phyloP scores from a whole-genome alignment of 2,329 filamentous ascomycete genomes.

The Sclerotinia glacialis region DNA sequence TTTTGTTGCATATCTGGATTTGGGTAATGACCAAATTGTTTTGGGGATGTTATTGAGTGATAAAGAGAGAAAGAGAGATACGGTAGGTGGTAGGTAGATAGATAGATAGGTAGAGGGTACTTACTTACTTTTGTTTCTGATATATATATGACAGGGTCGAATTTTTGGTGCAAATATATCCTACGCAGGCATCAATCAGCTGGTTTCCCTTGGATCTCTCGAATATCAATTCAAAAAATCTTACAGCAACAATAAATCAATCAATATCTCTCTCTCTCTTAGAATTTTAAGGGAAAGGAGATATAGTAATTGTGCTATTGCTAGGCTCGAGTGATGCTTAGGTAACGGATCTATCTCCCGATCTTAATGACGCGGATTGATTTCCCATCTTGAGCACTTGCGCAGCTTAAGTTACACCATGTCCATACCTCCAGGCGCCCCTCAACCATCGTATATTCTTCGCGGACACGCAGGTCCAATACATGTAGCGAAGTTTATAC shows the following conservation, averaged over 20 bases:
- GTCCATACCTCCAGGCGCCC: constrained; percentile 33
- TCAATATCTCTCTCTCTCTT: too few species aligned
- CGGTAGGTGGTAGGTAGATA: too few species aligned
- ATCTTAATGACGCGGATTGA: too few species aligned
- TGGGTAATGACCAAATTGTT: too few species aligned
- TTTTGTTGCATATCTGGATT: not conserved
- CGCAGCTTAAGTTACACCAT: constrained; percentile 23
- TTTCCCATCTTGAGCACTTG: not conserved
- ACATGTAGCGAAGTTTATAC: constrained; percentile 71
- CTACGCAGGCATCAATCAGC: not conserved
- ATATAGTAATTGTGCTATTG: not conserved
- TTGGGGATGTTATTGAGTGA: too few species aligned
- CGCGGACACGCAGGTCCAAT: constrained; percentile 82
- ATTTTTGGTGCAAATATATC: not conserved
- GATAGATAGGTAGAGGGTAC: not conserved
- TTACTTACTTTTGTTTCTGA: not conserved
- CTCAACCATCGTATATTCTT: constrained; percentile 57
- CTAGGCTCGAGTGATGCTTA: not conserved
- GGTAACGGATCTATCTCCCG: not conserved
- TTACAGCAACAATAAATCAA: not conserved
- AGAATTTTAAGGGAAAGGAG: not conserved
- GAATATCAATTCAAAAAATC: not conserved
- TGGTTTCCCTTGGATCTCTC: not conserved
- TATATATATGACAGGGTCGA: too few species aligned
- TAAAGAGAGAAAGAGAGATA: too few species aligned